Conservation (phyloP, 2,329 filamentous ascomycete genomes). For the Penicillium sp. region DNA sequence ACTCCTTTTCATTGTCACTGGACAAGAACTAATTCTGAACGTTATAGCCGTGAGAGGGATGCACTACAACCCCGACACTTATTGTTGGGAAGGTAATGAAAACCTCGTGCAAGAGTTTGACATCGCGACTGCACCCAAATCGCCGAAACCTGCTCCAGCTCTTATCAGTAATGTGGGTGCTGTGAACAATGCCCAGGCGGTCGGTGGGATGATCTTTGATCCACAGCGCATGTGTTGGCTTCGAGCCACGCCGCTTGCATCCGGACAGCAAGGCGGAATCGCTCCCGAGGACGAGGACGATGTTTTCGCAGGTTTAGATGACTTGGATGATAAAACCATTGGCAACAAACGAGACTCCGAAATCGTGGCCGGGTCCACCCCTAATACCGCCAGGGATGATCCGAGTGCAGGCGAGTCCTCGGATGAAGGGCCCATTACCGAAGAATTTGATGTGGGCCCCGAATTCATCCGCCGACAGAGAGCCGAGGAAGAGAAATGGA, state of each 20-base stretch:
- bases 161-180: constrained; percentile 88
- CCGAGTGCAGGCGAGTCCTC: constrained; percentile 47
- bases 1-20: neutral
- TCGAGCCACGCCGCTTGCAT: constrained; percentile 63
- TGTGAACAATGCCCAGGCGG: constrained; percentile 84
- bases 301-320: constrained; percentile 91
- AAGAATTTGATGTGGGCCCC: constrained; percentile 96
- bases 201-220: constrained; percentile 98
- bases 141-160: constrained; percentile 56
- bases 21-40: constrained; percentile 11
- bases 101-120: constrained; percentile 79
- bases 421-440: constrained; percentile 83
- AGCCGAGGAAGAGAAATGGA: constrained; percentile 90
- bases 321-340: constrained; percentile 69
- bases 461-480: constrained; percentile 87
- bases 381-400: constrained; percentile 37
- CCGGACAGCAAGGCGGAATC: constrained; percentile 36
- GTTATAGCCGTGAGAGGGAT: constrained; percentile 82
- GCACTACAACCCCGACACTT: constrained; percentile 87
- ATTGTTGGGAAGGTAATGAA: constrained; percentile 95
- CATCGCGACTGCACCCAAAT: constrained; percentile 40
- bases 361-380: constrained; percentile 27
- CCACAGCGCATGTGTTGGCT: constrained; percentile 98
- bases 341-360: constrained; percentile 22
- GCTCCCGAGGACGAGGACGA: constrained; percentile 83